Base-by-base conservation (phyloP, 164 flowering plant genomes). In the Houttuynia cordata region DNA sequence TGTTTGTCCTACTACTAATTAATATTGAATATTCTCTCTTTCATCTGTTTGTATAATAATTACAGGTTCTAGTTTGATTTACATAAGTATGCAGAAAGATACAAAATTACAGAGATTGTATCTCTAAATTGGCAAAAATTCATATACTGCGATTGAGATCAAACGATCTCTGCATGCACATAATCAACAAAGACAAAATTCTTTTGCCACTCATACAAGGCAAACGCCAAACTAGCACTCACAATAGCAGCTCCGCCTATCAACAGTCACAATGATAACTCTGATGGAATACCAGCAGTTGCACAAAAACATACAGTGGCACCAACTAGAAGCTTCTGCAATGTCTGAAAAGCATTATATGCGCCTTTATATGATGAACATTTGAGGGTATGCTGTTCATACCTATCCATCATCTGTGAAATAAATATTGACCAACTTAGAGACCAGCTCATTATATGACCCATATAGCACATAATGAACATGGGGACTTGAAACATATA, bases 351-450 rank as follows among this genome's bases (percentile, higher is more conserved):
- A 24, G 79, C 49, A 34, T 47, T 7, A 60, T 84, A 74, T 30
- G 96, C 98, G 61, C 67, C 67, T 76, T 66, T 87, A 64, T 97
- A 89, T 3, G 97, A 93, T 3, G 91, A 82, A 54, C 98, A 91
- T 56, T 83, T 80, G 9, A 79, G 77, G 0, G 96, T 92, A 76
- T 89, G 96, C 73, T 93, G 98, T 75, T 89, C 97, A 39, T 67
- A 93, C 71, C 98, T 83, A 68, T 93, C 98, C 77, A 93, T 50
- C 98, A 93, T 93, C 98, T 93, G 80, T 67, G 58, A 24, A 57
- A n/a, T 41, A 3, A 4, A 23, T 9, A 18, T 14, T 34, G 37
- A 14, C 23, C 24, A 24, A 54, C 1, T 57, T 9, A 37, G 45
- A 37, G 18, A 14, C 1, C 17, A 42, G 1, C 14, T 14, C 49